These are phyloP conservation scores for Jatropha multifida DNA, from an alignment of 441 rosid genomes.

Conservation along the genomic window DNA sequence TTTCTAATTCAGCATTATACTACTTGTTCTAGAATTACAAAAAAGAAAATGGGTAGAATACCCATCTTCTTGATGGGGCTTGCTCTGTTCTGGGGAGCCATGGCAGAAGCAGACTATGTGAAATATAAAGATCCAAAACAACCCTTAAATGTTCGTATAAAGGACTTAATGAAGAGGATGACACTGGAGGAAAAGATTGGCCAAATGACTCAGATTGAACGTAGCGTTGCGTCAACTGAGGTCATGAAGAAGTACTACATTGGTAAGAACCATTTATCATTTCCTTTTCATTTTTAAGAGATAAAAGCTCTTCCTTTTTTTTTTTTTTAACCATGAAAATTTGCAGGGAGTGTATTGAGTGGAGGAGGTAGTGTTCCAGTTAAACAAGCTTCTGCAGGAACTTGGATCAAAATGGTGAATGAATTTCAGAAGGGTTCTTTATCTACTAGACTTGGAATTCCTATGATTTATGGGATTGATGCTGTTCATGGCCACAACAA, in stretches of 20 bases:
- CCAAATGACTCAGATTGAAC: slow-evolving; percentile 87
- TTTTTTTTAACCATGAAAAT: neutral
- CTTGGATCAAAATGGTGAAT: slow-evolving; percentile 72
- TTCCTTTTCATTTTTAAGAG: neutral
- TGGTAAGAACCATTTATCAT: slow-evolving; percentile 34
- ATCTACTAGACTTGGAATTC: slow-evolving; percentile 78
- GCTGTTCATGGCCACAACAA: slow-evolving; percentile 87
- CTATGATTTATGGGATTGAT: slow-evolving; percentile 81
- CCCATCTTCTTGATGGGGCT: slow-evolving; percentile 31
- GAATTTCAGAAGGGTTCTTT: slow-evolving; percentile 61
- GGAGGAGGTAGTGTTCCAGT: slow-evolving; percentile 75
- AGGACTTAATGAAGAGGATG: slow-evolving; percentile 61
- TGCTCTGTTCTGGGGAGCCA: slow-evolving; percentile 30
- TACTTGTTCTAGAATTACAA: neutral
- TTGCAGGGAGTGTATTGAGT: slow-evolving; percentile 60
- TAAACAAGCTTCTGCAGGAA: slow-evolving; percentile 48
- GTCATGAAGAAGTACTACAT: slow-evolving; percentile 63
- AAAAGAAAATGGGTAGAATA: slow-evolving; percentile 35
- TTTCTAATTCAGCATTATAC: slow-evolving; percentile 5
- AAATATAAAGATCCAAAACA: slow-evolving; percentile 63
- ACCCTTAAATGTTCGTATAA: slow-evolving; percentile 47
- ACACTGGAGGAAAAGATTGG: slow-evolving; percentile 83
- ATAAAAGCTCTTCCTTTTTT: neutral
- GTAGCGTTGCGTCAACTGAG: slow-evolving; percentile 46
- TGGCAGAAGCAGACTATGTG: slow-evolving; percentile 39